These are phyloP conservation scores for Notholithocarpus densiflorus DNA, from an alignment of 306 rosid species.

Conservation along the genomic window DNA sequence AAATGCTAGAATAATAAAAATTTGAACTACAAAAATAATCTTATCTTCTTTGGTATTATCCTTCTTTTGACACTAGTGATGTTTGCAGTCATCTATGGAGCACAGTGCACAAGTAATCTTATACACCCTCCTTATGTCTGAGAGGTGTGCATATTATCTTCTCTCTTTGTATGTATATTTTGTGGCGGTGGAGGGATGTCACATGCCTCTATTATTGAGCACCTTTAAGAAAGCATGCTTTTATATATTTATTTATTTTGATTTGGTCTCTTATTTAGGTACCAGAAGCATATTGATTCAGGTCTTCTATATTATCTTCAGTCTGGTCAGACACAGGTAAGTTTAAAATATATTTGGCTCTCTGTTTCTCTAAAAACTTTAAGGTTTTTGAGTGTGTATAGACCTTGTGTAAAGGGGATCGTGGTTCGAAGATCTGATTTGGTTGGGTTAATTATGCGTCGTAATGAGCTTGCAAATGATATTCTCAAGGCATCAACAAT, in stretches of 20 bases:
- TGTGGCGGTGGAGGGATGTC: neutral
- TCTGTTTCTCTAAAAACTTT: conserved; percentile 15
- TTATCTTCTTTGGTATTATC: conserved; percentile 14
- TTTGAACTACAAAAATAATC: neutral
- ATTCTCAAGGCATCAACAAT: conserved; percentile 64
- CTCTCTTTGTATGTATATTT: neutral
- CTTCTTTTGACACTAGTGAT: conserved; percentile 18
- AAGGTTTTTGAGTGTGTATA: conserved; percentile 17
- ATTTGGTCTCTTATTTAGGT: conserved; percentile 44
- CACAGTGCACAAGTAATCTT: conserved; percentile 89
- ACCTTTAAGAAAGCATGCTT: neutral
- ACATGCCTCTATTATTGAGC: neutral
- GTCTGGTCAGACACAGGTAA: conserved; percentile 80
- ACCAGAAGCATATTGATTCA: conserved; percentile 62
- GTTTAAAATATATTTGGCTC: neutral
- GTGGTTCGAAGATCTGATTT: conserved; percentile 76
- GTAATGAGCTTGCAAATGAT: conserved; percentile 88
- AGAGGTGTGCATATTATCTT: conserved; percentile 49
- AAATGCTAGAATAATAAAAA: conserved; percentile 18
- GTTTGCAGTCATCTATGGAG: conserved; percentile 73
- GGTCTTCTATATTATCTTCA: conserved; percentile 92
- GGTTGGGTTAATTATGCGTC: conserved; percentile 82
- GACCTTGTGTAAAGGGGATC: conserved; percentile 54
- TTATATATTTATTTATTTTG: conserved; percentile 11
- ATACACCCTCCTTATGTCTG: conserved; percentile 89